Percentiles rank a stretch among this genome's conserved stretches.
These are phyloP conservation scores for Epichloe gansuensis DNA, from an alignment of 2,329 filamentous ascomycete genomes.

Conservation along the genomic window DNA sequence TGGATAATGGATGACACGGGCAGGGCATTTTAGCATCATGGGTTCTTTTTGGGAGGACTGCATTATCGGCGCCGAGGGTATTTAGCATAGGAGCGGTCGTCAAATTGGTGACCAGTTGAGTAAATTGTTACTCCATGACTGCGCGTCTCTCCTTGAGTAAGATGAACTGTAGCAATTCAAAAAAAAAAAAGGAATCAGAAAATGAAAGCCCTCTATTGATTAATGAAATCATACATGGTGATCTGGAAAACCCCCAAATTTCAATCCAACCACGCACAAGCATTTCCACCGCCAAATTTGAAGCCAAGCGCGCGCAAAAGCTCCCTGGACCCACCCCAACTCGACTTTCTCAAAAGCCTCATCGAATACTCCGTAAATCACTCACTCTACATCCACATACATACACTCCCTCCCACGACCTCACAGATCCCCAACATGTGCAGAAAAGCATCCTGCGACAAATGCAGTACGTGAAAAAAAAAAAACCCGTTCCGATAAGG, in stretches of 20 bases:
- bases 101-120: not conserved
- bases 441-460: slow-evolving; percentile 48
- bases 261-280: too few species aligned
- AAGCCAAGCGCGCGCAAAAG: too few species aligned
- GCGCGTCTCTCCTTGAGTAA: too few species aligned
- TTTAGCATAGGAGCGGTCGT: not conserved
- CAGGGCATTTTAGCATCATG: not conserved
- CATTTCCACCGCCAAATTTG: too few species aligned
- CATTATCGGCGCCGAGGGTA: not conserved
- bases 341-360: not conserved
- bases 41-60: not conserved
- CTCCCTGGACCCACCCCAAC: not conserved
- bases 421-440: slow-evolving; percentile 39
- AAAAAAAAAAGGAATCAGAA: too few species aligned
- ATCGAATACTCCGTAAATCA: not conserved
- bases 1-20: not conserved
- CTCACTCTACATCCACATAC: not conserved
- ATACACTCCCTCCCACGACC: too few species aligned
- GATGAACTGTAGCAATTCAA: too few species aligned
- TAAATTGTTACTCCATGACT: too few species aligned
- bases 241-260: too few species aligned
- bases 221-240: too few species aligned
- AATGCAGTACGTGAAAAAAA: slow-evolving; percentile 40
- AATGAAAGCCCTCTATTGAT: too few species aligned
- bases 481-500: not conserved